Conservation (phyloP, 352 stramenopile genomes). For the Phytopythium boreale region DNA sequence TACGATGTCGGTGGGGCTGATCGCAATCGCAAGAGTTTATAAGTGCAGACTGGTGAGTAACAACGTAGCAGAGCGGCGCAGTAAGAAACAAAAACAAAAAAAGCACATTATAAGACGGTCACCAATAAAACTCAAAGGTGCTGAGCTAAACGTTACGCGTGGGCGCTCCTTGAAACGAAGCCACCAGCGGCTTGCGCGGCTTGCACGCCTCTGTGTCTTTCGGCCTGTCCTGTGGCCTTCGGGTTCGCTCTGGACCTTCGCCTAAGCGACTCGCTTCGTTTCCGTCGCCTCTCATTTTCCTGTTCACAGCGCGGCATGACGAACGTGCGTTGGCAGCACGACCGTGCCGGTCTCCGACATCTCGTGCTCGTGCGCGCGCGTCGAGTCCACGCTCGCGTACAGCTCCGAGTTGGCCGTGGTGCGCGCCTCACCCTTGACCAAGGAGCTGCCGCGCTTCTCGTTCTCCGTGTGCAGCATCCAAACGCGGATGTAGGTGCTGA, state of each 20-base stretch:
- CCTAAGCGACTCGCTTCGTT: neutral
- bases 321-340: conserved; percentile 3
- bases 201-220: neutral
- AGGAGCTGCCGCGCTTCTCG: conserved; percentile 19
- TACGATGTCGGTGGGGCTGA: too few species aligned
- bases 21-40: too few species aligned
- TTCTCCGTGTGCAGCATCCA: conserved; percentile 52
- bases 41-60: too few species aligned
- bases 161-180: neutral
- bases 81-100: neutral
- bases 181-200: neutral
- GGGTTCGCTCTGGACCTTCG: neutral
- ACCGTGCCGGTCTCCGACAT: conserved; percentile 8
- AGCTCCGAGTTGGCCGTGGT: conserved; percentile 39
- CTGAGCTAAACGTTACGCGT: neutral
- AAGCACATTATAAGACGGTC: conserved; percentile 1
- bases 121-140: neutral
- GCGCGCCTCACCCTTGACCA: conserved; percentile 31
- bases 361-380: conserved; percentile 13
- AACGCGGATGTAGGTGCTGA: conserved; percentile 46
- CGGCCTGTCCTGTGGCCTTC: neutral
- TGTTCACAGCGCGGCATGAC: neutral
- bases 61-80: too few species aligned
- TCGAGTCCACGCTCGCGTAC: conserved; percentile 37
- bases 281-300: neutral